Conservation (phyloP, 2,329 filamentous ascomycete species). For the Talaromyces amestolkiae region DNA sequence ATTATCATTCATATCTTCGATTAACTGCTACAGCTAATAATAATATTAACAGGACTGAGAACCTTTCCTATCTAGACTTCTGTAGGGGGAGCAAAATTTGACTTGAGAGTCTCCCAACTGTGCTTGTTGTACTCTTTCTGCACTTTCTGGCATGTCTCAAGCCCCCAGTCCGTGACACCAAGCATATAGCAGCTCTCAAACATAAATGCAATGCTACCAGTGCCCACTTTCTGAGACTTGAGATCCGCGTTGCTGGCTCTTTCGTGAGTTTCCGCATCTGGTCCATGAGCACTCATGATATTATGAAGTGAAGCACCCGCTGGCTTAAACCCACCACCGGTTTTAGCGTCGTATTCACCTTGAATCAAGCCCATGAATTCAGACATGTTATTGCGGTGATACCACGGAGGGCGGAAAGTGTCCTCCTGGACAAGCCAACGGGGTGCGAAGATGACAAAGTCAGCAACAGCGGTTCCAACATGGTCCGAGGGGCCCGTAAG, state of each 20-base stretch:
- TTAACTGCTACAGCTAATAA: not conserved
- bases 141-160: not conserved
- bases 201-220: not conserved
- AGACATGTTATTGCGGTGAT: not conserved
- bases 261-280: not conserved
- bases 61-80: not conserved
- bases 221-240: not conserved
- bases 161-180: not conserved
- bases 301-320: not conserved
- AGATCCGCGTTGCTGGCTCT: not conserved
- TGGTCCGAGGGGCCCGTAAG: not conserved
- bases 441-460: not conserved
- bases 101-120: not conserved
- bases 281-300: not conserved
- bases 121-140: not conserved
- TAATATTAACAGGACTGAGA: too few species aligned
- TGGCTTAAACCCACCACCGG: not conserved
- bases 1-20: not conserved
- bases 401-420: not conserved
- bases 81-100: not conserved
- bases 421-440: not conserved
- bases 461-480: not conserved
- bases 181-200: not conserved
- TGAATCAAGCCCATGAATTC: not conserved
- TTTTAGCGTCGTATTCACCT: not conserved